Evolutionary conservation across 2,329 filamentous ascomycete species (phyloP).

Genomic region (Apiospora saccharicola): DNA sequence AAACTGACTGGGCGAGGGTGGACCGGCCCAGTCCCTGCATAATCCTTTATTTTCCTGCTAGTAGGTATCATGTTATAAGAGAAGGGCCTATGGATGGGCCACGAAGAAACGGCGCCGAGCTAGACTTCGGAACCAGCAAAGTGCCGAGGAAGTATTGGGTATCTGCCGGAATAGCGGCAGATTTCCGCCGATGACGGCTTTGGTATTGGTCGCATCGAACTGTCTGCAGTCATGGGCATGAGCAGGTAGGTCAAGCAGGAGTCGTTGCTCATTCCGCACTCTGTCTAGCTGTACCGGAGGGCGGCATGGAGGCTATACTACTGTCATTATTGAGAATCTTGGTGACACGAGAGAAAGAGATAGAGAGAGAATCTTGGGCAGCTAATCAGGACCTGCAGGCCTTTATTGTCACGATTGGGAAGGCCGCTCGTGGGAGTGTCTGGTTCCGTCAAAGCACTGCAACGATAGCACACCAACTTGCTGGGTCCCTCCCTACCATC

Average conservation of each 20-base stretch:
- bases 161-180: slow-evolving; percentile 9
- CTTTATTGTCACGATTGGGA: not conserved
- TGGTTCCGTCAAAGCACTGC: slow-evolving; percentile 4
- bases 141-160: not conserved
- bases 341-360: not conserved
- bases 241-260: not conserved
- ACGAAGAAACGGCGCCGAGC: slow-evolving; percentile 6
- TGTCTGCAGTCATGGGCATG: not conserved
- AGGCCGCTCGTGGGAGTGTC: not conserved
- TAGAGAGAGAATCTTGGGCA: not conserved
- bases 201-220: not conserved
- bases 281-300: not conserved
- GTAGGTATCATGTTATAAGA: not conserved
- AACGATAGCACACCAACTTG: slow-evolving; percentile 17
- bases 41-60: slow-evolving; percentile 8
- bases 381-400: slow-evolving; percentile 17
- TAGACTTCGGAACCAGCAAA: slow-evolving; percentile 15
- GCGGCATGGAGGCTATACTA: not conserved
- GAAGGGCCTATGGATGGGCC: slow-evolving; percentile 15
- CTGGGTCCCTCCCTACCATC: not conserved
- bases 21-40: not conserved
- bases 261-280: not conserved
- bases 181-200: not conserved
- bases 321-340: slow-evolving; percentile 14
- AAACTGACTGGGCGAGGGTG: not conserved